Percentiles rank a stretch among this genome's conserved stretches.
These are phyloP conservation scores for bread wheat (Triticum aestivum) DNA, from an alignment of 176 grass and related monocot genomes.

Conservation along the genomic window DNA sequence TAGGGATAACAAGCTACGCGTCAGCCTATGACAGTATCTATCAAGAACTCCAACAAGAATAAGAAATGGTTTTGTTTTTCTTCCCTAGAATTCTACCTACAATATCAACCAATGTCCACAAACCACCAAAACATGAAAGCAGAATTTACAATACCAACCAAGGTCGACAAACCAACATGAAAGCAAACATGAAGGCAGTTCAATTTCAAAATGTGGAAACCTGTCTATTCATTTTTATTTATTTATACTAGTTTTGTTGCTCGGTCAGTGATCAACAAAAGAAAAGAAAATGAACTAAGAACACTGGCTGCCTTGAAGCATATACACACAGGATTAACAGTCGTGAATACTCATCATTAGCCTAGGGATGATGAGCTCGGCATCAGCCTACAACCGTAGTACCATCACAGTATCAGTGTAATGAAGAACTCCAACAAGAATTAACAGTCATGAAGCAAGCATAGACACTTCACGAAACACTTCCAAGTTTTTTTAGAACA, in stretches of 20 bases:
- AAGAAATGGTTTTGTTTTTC: too few relatives aligned
- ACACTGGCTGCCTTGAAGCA: background rate
- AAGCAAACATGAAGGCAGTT: too few relatives aligned
- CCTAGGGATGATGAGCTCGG: background rate
- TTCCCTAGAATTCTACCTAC: too few relatives aligned
- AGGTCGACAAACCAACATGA: too few relatives aligned
- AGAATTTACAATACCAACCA: too few relatives aligned
- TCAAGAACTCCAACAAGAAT: background rate
- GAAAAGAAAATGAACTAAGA: too few relatives aligned
- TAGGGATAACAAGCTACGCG: background rate
- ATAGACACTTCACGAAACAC: background rate
- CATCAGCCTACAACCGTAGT: background rate
- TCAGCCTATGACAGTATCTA: background rate
- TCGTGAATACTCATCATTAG: background rate
- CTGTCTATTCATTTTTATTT: too few relatives aligned
- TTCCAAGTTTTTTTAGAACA: too few relatives aligned
- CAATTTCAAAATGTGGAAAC: too few relatives aligned
- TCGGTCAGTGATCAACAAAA: background rate
- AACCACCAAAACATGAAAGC: too few relatives aligned
- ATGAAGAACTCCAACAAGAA: background rate
- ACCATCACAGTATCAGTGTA: background rate
- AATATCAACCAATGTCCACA: too few relatives aligned
- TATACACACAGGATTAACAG: background rate
- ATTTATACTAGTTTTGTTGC: background rate
- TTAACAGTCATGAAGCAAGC: background rate